phyloP scores from a whole-genome alignment of 257 asterid species.

The Linderniella brevidens region DNA sequence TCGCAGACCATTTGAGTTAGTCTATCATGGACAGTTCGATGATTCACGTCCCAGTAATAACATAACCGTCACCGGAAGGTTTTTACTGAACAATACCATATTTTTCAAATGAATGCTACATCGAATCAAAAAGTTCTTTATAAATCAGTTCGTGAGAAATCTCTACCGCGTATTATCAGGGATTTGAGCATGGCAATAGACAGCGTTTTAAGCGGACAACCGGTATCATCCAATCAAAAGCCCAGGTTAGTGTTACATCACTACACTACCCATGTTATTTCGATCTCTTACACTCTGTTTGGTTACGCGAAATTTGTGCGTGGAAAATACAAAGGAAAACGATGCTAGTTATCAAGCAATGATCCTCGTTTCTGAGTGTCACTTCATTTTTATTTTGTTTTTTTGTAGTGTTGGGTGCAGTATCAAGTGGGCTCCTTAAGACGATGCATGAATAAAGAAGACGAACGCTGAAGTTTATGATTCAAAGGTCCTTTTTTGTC shows the following conservation, averaged over 20 bases:
- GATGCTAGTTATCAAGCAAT: no score
- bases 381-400: conserved; percentile 4
- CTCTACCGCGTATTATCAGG: conserved; percentile 21
- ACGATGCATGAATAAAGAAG: no score
- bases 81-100: conserved; percentile 6
- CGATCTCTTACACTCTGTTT: background rate
- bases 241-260: conserved; percentile 35
- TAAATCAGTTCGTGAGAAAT: background rate
- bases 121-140: background rate
- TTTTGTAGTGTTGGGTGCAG: conserved; percentile 70
- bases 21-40: conserved; percentile 88
- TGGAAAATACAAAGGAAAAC: no score
- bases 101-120: background rate
- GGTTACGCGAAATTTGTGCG: no score
- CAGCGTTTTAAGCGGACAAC: conserved; percentile 60
- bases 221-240: conserved; percentile 49
- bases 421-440: conserved; percentile 68
- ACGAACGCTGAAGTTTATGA: no score
- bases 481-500: no score
- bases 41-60: conserved; percentile 70
- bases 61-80: conserved; percentile 77
- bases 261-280: background rate
- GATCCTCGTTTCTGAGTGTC: no score
- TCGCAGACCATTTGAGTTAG: conserved; percentile 88
- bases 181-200: conserved; percentile 81